Conservation (phyloP, 345 rosid genomes). For the Barbarea vulgaris region DNA sequence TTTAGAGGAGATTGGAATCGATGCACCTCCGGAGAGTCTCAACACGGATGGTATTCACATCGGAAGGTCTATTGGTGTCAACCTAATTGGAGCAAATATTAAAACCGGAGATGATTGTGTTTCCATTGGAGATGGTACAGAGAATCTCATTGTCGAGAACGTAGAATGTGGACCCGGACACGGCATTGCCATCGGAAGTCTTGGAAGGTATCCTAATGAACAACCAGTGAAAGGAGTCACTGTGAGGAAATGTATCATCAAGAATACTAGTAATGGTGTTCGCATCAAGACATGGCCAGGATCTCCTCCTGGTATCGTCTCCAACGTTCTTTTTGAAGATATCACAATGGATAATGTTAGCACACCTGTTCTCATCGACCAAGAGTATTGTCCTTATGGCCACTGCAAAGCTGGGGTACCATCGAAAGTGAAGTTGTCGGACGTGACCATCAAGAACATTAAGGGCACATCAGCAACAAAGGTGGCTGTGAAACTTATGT, state of each 20-base stretch:
- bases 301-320: not conserved
- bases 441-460: conserved; percentile 52
- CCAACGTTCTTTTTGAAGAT: no score
- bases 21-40: conserved; percentile 49
- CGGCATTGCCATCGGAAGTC: conserved; percentile 62
- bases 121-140: conserved; percentile 56
- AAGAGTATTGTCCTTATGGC: not conserved
- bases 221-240: conserved; percentile 50
- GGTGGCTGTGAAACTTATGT: conserved; percentile 45
- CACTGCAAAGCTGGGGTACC: conserved; percentile 39
- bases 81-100: conserved; percentile 31
- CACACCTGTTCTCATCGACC: conserved; percentile 39
- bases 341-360: not conserved
- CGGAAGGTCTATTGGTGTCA: conserved; percentile 45
- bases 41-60: conserved; percentile 68
- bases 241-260: conserved; percentile 44
- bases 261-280: conserved; percentile 25
- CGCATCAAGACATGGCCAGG: no score
- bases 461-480: conserved; percentile 50
- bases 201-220: conserved; percentile 53
- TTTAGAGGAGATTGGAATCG: conserved; percentile 27
- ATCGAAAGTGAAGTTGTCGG: conserved; percentile 45
- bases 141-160: conserved; percentile 27
- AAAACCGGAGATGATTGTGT: conserved; percentile 60
- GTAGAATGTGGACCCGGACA: conserved; percentile 65